Evolutionary conservation across 352 stramenopile genomes (phyloP).

Genomic region (Phytophthora pseudosyringae): DNA sequence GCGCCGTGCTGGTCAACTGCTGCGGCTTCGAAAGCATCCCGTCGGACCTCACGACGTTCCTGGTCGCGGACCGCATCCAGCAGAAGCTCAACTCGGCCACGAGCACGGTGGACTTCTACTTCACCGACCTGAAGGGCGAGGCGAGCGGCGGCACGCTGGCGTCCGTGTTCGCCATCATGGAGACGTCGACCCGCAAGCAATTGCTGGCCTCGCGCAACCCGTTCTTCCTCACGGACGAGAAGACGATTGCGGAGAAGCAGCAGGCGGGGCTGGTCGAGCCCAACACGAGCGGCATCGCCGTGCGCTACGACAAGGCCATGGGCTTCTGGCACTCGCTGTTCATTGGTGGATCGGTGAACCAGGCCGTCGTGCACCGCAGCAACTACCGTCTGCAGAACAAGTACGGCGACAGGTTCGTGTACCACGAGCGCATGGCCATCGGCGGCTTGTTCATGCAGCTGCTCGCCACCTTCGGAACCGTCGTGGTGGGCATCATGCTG

Average conservation of each 20-base stretch:
- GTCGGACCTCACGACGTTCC: slow-evolving; percentile 81
- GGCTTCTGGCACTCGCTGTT: slow-evolving; percentile 73
- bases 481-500: slow-evolving; percentile 51
- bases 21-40: slow-evolving; percentile 92
- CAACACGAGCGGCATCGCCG: slow-evolving; percentile 41
- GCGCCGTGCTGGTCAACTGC: slow-evolving; percentile 87
- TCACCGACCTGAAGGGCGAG: slow-evolving; percentile 56
- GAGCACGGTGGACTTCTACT: slow-evolving; percentile 53
- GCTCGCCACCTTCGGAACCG: slow-evolving; percentile 40
- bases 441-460: slow-evolving; percentile 57
- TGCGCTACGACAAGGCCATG: slow-evolving; percentile 80
- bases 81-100: slow-evolving; percentile 50
- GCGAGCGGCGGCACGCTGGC: slow-evolving; percentile 69
- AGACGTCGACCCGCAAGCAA: slow-evolving; percentile 53
- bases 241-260: slow-evolving; percentile 46
- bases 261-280: slow-evolving; percentile 33
- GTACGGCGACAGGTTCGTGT: slow-evolving; percentile 73
- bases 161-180: slow-evolving; percentile 63
- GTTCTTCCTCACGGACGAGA: slow-evolving; percentile 65
- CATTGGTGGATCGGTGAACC: slow-evolving; percentile 83
- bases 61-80: slow-evolving; percentile 74
- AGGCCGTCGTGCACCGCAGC: slow-evolving; percentile 76
- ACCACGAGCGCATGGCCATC: slow-evolving; percentile 65
- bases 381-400: slow-evolving; percentile 62
- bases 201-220: slow-evolving; percentile 50